Base-by-base conservation (phyloP, 306 rosid species). In the Lithocarpus polystachyus region DNA sequence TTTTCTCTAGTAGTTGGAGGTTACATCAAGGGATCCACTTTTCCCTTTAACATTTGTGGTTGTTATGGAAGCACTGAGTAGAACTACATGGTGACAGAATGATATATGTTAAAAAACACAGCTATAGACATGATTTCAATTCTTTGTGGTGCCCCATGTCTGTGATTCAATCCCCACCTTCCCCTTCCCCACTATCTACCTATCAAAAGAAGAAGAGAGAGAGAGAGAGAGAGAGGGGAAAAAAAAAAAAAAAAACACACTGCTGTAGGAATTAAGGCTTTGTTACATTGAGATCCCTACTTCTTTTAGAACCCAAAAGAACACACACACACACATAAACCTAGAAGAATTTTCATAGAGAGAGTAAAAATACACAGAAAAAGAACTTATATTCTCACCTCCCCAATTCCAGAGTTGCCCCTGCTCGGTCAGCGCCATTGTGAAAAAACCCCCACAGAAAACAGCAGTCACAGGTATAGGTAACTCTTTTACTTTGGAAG, bases 391-490 rank as follows among this genome's bases (percentile, higher is more conserved):
- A 20, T 45, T 35, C 70, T 80, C 86, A 95, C 99, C 99, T 84
- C 99, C 99, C 97, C 97, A 93, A 86, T 90, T 95, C 98, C 97
- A 92, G 62, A 93, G 55, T 72, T 89, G 87, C 54, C 97, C 98
- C 77, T 92, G 86, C 83, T 84, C 86, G 17, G 92, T 90, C 75
- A 95, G 86, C 23, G 77, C 98, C 92, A 83, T 80, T 57, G 98
- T 91, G 85, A 92, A 92, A 87, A 92, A 92, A 23, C 99, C 98
- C 37, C 98, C 99, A 79, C 98, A 95, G 24, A 93, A 92, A 82
- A 89, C 96, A 71, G 98, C 98, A 80, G 88, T 87, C 72, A 88
- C 71, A 23, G 96, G 91, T 54, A 82, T 77, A 61, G 91, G 90
- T 78, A 93, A 86, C 80, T 89, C 94, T 80, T 77, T 88, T 64